Evolutionary conservation across 2,329 filamentous ascomycete genomes (phyloP).

Genomic region (Phaeophleospora eucalypticola): DNA sequence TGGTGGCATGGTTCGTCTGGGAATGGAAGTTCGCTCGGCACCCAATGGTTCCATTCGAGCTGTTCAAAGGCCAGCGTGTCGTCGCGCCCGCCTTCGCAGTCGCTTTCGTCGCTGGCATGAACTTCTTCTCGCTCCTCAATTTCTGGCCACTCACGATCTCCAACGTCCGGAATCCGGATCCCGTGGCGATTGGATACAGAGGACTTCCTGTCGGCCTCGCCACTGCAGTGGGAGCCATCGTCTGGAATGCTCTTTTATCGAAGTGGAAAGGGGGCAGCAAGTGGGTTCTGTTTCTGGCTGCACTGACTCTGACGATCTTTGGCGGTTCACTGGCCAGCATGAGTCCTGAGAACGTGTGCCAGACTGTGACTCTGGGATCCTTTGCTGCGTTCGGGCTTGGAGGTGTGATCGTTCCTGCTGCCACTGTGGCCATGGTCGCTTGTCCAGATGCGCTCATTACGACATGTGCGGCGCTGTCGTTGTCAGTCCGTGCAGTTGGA

Average conservation of each 20-base stretch:
- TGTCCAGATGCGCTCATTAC: slow-evolving; percentile 30
- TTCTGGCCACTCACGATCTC: slow-evolving; percentile 62
- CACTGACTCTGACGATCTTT: slow-evolving; percentile 22
- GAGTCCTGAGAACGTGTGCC: slow-evolving; percentile 42
- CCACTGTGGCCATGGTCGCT: slow-evolving; percentile 30
- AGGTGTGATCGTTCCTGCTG: slow-evolving; percentile 29
- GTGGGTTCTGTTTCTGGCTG: slow-evolving; percentile 49
- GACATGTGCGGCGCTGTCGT: slow-evolving; percentile 28
- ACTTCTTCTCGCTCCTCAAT: slow-evolving; percentile 41
- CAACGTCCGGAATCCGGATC: slow-evolving; percentile 61
- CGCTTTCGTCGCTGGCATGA: slow-evolving; percentile 36
- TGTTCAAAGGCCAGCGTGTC: slow-evolving; percentile 29
- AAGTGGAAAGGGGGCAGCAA: slow-evolving; percentile 56
- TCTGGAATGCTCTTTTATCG: slow-evolving; percentile 55
- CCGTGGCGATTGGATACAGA: slow-evolving; percentile 56
- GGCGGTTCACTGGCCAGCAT: slow-evolving; percentile 54
- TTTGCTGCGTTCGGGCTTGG: slow-evolving; percentile 38
- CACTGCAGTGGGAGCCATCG: slow-evolving; percentile 54
- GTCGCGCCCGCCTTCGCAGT: slow-evolving; percentile 33
- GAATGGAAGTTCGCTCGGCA: slow-evolving; percentile 37
- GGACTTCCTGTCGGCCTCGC: slow-evolving; percentile 60
- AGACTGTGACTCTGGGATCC: slow-evolving; percentile 22
- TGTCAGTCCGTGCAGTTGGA: slow-evolving; percentile 29
- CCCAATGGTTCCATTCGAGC: slow-evolving; percentile 38
- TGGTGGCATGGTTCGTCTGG: slow-evolving; percentile 34